Percentiles rank a stretch among this genome's conserved stretches.
These are phyloP conservation scores for Trichoderma sp. DNA, from an alignment of 2,329 filamentous ascomycete genomes.

Conservation along the genomic window DNA sequence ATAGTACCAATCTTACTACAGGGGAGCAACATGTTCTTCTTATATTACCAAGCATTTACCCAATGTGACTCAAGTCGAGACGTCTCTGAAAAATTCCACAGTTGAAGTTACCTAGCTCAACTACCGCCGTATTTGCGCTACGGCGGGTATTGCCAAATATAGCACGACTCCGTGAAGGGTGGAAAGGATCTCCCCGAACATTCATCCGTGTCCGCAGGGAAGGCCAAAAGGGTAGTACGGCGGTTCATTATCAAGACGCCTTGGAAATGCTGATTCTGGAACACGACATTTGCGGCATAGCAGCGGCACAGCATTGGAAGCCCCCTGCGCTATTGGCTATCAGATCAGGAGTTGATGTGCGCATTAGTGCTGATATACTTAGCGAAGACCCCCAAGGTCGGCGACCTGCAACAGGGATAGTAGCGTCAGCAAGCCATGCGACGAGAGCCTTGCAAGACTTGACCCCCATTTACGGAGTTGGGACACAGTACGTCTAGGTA, in stretches of 20 bases:
- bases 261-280: neutral
- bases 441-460: neutral
- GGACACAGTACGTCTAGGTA: neutral
- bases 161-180: neutral
- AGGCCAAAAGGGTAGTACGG: neutral
- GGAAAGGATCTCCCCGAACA: neutral
- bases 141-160: neutral
- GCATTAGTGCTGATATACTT: neutral
- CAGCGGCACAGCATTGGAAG: neutral
- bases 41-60: neutral
- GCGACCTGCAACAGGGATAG: neutral
- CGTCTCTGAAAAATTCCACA: neutral
- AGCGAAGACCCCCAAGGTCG: neutral
- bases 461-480: neutral
- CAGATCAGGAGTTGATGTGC: neutral
- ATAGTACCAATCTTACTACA: neutral
- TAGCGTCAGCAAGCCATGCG: neutral
- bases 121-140: neutral
- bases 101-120: neutral
- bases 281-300: neutral
- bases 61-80: neutral
- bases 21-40: neutral
- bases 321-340: neutral
- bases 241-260: neutral
- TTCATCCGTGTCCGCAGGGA: neutral